Base-by-base conservation (phyloP, 495 filamentous ascomycete genomes). In the Hypomontagnella submonticulosa region DNA sequence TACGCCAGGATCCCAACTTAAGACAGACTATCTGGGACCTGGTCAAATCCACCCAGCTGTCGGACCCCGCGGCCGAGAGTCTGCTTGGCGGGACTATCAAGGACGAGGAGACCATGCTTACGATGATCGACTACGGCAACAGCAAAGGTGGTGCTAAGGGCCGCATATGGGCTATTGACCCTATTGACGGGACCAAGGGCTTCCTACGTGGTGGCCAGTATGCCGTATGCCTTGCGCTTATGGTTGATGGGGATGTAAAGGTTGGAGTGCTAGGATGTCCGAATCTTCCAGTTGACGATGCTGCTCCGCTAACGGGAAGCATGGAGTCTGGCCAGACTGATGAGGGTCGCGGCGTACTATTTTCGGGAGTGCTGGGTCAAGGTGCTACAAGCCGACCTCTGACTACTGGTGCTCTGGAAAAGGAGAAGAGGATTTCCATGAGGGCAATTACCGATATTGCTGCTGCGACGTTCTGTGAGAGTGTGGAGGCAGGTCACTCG, bases 161-260 rank as follows among this genome's bases (percentile, higher is more conserved):
- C 20, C 84, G 95, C 60, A 92, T 97, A 76, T 99, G 95, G 95
- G 91, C 95, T 15, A 83, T 99, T 46, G 95, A 99, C 77, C 95
- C 95, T 36, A 96, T 99, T 59, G 95, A 99, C 76, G 95, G 95
- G 43, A 99, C 95, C 55, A 95, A 96, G 76, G 95, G 95, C 20
- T 99, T 99, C 79, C 81, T 99, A 50, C 84, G 95, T 47, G 96
- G 96, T n/a, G 95, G 92, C 13, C 95, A 99, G 78, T 99, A 99
- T 73, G 95, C 95, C 18, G 92, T 99, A 27, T 97, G 93, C 75
- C 84, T 99, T 0, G 95, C 85, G 32, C 78, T 99, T 70, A 90
- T 99, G 69, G 91, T 92, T 27, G 92, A 97, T 65, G 95, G 94
- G n/a, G 88, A 96, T 47, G 92, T 97, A 61, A 93, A 94, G 73